Conservation (phyloP, 2,329 filamentous ascomycete genomes). For the Nakataea oryzae region DNA sequence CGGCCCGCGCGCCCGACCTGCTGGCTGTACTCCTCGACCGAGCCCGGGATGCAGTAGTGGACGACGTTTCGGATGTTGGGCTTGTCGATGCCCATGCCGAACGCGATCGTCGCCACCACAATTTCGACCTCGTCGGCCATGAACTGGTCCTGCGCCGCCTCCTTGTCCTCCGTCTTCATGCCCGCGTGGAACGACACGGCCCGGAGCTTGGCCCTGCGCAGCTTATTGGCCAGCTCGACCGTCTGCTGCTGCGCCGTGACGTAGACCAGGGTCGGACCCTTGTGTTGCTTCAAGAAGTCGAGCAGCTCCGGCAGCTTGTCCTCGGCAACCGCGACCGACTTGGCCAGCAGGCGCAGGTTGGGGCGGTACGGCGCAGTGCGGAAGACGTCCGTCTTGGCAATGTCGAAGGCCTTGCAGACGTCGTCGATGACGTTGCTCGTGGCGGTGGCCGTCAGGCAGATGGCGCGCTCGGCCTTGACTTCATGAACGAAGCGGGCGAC, state of each 20-base stretch:
- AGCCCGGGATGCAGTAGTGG: constrained; percentile 39
- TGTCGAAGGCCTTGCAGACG: constrained; percentile 63
- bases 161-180: constrained; percentile 32
- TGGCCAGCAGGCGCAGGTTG: constrained; percentile 62
- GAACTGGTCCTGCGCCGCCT: constrained; percentile 37
- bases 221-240: constrained; percentile 25
- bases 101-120: constrained; percentile 45
- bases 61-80: constrained; percentile 42
- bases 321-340: constrained; percentile 6
- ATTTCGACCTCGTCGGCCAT: constrained; percentile 34
- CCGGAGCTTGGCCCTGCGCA: constrained; percentile 15
- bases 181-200: constrained; percentile 39
- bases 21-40: constrained; percentile 46
- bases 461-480: constrained; percentile 79
- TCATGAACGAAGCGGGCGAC: constrained; percentile 75
- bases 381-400: constrained; percentile 58
- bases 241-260: constrained; percentile 45
- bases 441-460: constrained; percentile 86
- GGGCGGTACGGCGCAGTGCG: constrained; percentile 73
- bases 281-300: constrained; percentile 35
- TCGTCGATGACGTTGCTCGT: constrained; percentile 70
- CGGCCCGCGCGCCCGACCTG: constrained; percentile 45
- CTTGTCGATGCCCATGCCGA: constrained; percentile 52
- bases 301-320: constrained; percentile 34
- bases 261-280: constrained; percentile 49